Evolutionary conservation across 495 filamentous ascomycete species (phyloP), one percentile per base, ranked within the genome.

Genomic region (Talaromyces trachyspermus): DNA sequence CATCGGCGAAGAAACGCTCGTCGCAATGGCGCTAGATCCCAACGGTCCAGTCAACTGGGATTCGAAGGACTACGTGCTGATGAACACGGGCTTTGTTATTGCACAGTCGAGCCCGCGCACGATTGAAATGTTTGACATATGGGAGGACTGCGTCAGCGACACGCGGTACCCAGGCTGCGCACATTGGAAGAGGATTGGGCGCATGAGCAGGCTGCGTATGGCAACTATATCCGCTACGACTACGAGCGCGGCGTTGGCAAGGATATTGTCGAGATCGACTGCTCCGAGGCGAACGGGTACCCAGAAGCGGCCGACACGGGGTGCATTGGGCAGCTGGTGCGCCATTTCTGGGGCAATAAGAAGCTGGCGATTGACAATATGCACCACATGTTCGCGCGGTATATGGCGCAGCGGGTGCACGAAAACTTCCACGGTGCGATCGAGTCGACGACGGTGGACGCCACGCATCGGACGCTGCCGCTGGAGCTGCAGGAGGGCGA

Each of bases 21-120:
- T 72, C 40, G 66, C 72, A 45, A 63, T 75, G 59, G 61, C 74
- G 33, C 43, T 58, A 24, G 70, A 74, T 32, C 63, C 66, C 1
- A 33, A 47, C 9, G 57, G 35, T 7, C 48, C 49, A 4, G 18
- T 51, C 14, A 66, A 62, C 49, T 53, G 54, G 33, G 63, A 67
- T 44, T 52, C 32, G 32, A 43, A 55, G 20, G 60, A 58, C 17
- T 50, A 61, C 11, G 51, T 50, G 5, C 49, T 58, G 25, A 52
- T 69, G 20, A 71, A 69, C 40, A 69, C 59, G 2, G 68, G 68
- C 14, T 68, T 69, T 38, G 51, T 69, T 33, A 57, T 71, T 22
- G 59, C 60, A 2, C 64, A 66, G 46, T 54, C 59, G 46, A 63
- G 54, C 41, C 37, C 54, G 25, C 53, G 62, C 22, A 65, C 64